Conservation (phyloP, 257 asterid species). For the Solanum phureja region DNA sequence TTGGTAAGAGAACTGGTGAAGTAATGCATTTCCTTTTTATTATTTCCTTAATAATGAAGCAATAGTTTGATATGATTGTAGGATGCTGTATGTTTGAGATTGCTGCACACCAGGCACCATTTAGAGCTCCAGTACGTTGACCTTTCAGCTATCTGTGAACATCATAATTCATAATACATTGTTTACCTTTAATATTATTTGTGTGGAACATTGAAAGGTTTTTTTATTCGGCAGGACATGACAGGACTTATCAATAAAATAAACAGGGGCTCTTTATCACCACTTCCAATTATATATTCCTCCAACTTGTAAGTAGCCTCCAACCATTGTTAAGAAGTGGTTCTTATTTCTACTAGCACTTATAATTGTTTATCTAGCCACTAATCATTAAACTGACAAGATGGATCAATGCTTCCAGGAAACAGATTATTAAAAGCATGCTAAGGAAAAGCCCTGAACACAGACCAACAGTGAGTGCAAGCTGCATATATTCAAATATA, state of each 20-base stretch:
- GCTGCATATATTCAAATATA: not conserved
- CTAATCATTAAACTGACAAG: constrained; percentile 1
- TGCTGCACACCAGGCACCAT: constrained; percentile 87
- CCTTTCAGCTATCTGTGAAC: not conserved
- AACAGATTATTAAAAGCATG: constrained; percentile 91
- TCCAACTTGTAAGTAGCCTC: constrained; percentile 61
- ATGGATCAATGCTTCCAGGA: constrained; percentile 32
- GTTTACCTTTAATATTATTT: not conserved
- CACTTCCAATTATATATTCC: constrained; percentile 84
- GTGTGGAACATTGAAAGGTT: constrained; percentile 7
- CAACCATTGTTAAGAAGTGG: not conserved
- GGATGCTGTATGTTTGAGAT: constrained; percentile 98
- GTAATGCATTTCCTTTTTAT: not conserved
- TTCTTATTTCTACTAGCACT: not conserved
- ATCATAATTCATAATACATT: not conserved
- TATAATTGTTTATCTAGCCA: not conserved
- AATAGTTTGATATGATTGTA: constrained; percentile 9
- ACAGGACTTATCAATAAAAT: constrained; percentile 89
- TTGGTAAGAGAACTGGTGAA: constrained; percentile 36
- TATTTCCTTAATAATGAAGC: not conserved
- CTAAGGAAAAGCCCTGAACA: constrained; percentile 88
- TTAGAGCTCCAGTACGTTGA: constrained; percentile 73
- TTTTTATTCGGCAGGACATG: constrained; percentile 60
- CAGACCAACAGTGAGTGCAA: constrained; percentile 66
- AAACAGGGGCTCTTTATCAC: constrained; percentile 71